phyloP scores from a whole-genome alignment of 208 protist species.

The Tritrichomonas musculus region DNA sequence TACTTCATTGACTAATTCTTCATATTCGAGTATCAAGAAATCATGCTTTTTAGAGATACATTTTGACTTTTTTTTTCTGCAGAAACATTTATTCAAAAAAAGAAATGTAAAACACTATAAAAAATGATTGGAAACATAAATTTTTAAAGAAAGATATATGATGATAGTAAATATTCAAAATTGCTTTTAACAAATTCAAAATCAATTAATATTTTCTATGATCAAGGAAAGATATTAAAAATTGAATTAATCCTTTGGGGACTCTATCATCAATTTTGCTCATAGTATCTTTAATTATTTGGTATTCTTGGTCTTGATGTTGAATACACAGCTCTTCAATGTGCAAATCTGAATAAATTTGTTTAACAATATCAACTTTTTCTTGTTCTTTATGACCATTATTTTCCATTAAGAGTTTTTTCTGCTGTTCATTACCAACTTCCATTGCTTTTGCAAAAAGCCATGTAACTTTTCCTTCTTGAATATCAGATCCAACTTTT shows the following conservation, averaged over 20 bases:
- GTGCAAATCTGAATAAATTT: not conserved
- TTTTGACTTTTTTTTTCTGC: too few relatives aligned
- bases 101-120: too few relatives aligned
- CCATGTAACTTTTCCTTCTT: conserved; percentile 77
- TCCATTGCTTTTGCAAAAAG: conserved; percentile 70
- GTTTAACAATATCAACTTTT: conserved; percentile 6
- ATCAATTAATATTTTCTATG: not conserved
- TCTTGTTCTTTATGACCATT: not conserved
- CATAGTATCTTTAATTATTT: not conserved
- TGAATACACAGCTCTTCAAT: not conserved
- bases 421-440: conserved; percentile 10
- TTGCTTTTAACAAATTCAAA: not conserved
- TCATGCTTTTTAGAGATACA: too few relatives aligned
- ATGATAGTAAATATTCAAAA: too few relatives aligned
- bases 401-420: not conserved
- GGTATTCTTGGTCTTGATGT: not conserved
- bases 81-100: too few relatives aligned
- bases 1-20: too few relatives aligned
- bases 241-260: not conserved
- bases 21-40: too few relatives aligned
- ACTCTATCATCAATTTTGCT: not conserved
- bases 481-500: conserved; percentile 62
- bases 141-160: too few relatives aligned
- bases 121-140: too few relatives aligned
- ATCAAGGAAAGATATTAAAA: not conserved